These are phyloP conservation scores for Huntiella moniliformis DNA, from an alignment of 2,329 filamentous ascomycete genomes.

Conservation along the genomic window DNA sequence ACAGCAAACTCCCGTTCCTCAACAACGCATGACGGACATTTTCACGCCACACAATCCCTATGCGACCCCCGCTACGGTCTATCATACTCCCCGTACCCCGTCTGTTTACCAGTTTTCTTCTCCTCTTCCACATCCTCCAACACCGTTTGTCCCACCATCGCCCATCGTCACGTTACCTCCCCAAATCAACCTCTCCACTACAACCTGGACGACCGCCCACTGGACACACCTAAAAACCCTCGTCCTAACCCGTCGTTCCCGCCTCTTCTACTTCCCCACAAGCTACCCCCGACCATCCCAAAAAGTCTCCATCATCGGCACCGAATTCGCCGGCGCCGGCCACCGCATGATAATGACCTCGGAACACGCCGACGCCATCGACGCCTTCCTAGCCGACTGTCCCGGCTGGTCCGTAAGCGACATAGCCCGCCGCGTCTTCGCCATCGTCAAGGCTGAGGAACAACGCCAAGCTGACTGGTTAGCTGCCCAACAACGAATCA, in stretches of 20 bases:
- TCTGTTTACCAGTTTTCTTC: background rate
- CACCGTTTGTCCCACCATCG: conserved; percentile 17
- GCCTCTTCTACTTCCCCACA: conserved; percentile 21
- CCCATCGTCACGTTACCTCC: conserved; percentile 12
- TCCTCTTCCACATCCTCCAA: conserved; percentile 6
- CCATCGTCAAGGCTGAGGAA: conserved; percentile 13
- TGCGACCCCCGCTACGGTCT: background rate
- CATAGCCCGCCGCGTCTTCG: conserved; percentile 34
- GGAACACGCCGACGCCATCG: conserved; percentile 40
- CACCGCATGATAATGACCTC: conserved; percentile 29
- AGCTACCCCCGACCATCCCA: conserved; percentile 7
- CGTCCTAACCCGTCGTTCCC: conserved; percentile 27
- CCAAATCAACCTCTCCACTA: conserved; percentile 20
- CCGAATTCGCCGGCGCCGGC: conserved; percentile 27
- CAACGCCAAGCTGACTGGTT: conserved; percentile 9
- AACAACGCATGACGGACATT: conserved; percentile 4
- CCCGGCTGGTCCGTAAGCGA: conserved; percentile 29
- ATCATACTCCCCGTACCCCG: conserved; percentile 2
- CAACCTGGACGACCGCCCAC: conserved; percentile 30
- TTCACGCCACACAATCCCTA: conserved; percentile 3
- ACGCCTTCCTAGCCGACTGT: conserved; percentile 30
- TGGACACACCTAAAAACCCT: conserved; percentile 35
- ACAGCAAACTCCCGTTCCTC: background rate
- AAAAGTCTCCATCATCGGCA: conserved; percentile 25
- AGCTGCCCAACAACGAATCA: conserved; percentile 1